These are phyloP conservation scores for Pezicula rhizophila DNA, from an alignment of 2,329 filamentous ascomycete genomes.

Conservation along the genomic window DNA sequence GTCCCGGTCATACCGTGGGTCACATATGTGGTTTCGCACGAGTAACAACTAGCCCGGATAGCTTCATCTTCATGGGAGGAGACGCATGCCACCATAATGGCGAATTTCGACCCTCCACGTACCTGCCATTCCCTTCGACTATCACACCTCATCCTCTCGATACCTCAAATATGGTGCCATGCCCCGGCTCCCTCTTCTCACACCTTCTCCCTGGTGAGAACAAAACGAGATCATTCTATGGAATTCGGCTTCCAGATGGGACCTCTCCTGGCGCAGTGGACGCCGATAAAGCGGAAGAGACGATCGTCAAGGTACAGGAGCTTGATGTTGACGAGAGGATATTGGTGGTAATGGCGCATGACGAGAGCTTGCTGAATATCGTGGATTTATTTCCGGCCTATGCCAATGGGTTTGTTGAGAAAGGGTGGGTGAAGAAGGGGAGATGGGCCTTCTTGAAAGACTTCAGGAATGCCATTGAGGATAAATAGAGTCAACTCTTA, in stretches of 20 bases:
- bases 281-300: slow-evolving; percentile 21
- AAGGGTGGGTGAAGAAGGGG: slow-evolving; percentile 35
- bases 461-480: background rate
- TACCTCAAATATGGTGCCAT: background rate
- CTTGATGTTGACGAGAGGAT: slow-evolving; percentile 38
- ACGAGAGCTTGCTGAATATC: slow-evolving; percentile 33
- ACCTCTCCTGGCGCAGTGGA: slow-evolving; percentile 4
- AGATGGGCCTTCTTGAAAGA: slow-evolving; percentile 43
- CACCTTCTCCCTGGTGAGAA: slow-evolving; percentile 29
- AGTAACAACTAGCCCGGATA: slow-evolving; percentile 24
- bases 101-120: slow-evolving; percentile 33
- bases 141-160: slow-evolving; percentile 32
- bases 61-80: slow-evolving; percentile 43
- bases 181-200: slow-evolving; percentile 2
- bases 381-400: slow-evolving; percentile 40
- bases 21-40: slow-evolving; percentile 44
- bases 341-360: slow-evolving; percentile 39
- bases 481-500: no score
- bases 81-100: slow-evolving; percentile 38
- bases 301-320: slow-evolving; percentile 35
- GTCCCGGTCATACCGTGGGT: slow-evolving; percentile 43
- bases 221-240: slow-evolving; percentile 21
- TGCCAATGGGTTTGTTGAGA: slow-evolving; percentile 37
- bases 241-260: slow-evolving; percentile 10
- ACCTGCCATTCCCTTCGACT: slow-evolving; percentile 28